Percentiles rank a stretch among this genome's conserved stretches.
Conservation (phyloP, 805 yeast species). For the Candida sonorensis region DNA sequence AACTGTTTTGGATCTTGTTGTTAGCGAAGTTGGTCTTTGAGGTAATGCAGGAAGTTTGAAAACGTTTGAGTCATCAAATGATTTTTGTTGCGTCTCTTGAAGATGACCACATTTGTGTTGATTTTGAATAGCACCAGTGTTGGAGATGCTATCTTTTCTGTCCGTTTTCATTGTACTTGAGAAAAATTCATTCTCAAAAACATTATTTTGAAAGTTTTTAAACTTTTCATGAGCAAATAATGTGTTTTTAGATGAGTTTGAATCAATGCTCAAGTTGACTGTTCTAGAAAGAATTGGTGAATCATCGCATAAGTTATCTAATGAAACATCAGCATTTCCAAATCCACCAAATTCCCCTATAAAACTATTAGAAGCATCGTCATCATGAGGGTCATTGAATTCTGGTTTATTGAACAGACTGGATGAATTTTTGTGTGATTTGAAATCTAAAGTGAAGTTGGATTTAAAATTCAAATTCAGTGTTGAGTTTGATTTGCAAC, state of each 20-base stretch:
- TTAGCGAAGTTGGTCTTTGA: slow-evolving; percentile 12
- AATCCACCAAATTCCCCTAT: slow-evolving; percentile 22
- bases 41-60: slow-evolving; percentile 18
- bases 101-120: not conserved
- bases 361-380: too few relatives aligned
- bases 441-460: not conserved
- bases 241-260: too few relatives aligned
- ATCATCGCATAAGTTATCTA: slow-evolving; percentile 21
- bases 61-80: too few relatives aligned
- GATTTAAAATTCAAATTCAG: slow-evolving; percentile 2
- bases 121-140: not conserved
- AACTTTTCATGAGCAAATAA: too few relatives aligned
- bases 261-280: slow-evolving; percentile 4
- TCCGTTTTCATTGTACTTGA: slow-evolving; percentile 1
- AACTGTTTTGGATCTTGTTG: slow-evolving; percentile 21
- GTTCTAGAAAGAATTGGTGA: slow-evolving; percentile 13
- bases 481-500: too few relatives aligned
- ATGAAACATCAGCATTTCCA: slow-evolving; percentile 15
- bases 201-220: too few relatives aligned
- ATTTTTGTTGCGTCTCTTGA: too few relatives aligned
- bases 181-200: too few relatives aligned
- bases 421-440: too few relatives aligned
- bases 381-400: too few relatives aligned
- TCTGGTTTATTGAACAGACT: too few relatives aligned
- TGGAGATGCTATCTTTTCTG: not conserved